Evolutionary conservation across 768 basidiomycete species (phyloP).

Genomic region (Podaxis sp.): DNA sequence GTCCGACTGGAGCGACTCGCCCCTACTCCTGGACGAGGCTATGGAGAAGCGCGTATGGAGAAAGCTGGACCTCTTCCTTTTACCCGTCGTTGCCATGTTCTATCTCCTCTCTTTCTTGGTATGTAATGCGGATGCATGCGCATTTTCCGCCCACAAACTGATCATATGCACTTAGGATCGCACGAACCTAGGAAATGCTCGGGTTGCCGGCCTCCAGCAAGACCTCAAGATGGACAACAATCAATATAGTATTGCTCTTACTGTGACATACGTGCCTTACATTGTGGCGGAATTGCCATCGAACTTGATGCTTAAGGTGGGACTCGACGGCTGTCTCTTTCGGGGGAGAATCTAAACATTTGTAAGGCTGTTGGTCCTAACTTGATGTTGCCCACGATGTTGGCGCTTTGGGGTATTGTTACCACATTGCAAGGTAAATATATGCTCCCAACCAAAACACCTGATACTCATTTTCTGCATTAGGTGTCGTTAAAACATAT

Average conservation of each 20-base stretch:
- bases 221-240: conserved; percentile 44
- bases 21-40: conserved; percentile 20
- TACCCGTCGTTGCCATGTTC: conserved; percentile 46
- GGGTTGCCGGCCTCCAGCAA: conserved; percentile 56
- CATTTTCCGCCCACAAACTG: not conserved
- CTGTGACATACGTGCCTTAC: conserved; percentile 49
- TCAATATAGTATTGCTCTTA: conserved; percentile 47
- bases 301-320: conserved; percentile 52
- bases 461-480: not conserved
- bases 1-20: conserved; percentile 15
- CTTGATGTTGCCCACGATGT: conserved; percentile 54
- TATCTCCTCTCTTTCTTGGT: conserved; percentile 54
- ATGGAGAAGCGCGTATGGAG: conserved; percentile 41
- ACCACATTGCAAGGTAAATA: conserved; percentile 52
- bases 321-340: not conserved
- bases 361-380: conserved; percentile 50
- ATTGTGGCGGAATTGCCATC: conserved; percentile 58
- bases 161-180: conserved; percentile 31
- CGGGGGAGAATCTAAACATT: not conserved
- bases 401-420: conserved; percentile 67
- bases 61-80: conserved; percentile 44
- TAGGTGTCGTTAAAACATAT: conserved; percentile 45
- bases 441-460: not conserved
- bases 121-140: conserved; percentile 11
- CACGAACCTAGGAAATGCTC: conserved; percentile 55